Evolutionary conservation across 225 moss, liverwort and hornwort genomes (phyloP).

Genomic region (Antitrichia curtipendula): DNA sequence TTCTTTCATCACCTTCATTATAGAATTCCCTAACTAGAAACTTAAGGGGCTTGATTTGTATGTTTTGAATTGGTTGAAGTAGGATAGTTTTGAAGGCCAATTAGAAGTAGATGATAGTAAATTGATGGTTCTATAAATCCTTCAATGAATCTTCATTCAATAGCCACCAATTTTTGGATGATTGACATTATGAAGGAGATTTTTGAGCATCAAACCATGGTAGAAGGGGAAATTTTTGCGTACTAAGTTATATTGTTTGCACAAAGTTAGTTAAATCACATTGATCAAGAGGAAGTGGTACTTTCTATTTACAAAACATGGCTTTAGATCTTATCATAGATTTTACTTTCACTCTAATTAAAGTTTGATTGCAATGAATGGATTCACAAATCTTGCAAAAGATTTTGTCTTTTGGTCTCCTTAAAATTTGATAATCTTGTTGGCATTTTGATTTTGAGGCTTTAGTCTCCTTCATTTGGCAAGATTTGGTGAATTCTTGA

Average conservation of each 20-base stretch:
- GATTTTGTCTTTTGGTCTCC: neutral
- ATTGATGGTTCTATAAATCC: neutral
- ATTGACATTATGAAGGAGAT: neutral
- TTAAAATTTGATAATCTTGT: neutral
- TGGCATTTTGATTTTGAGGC: neutral
- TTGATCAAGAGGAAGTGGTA: neutral
- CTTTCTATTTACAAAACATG: fast-evolving
- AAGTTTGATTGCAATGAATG: neutral
- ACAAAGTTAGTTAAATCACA: neutral
- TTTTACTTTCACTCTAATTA: neutral
- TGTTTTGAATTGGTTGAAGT: neutral
- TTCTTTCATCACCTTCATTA: neutral
- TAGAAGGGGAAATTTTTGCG: neutral
- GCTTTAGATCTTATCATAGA: neutral
- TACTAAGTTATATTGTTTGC: neutral
- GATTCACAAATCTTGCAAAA: fast-evolving
- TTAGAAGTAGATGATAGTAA: neutral
- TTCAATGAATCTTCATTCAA: neutral
- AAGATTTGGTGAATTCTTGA: neutral
- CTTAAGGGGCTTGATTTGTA: neutral
- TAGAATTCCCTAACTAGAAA: too few relatives aligned
- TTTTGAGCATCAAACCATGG: too few relatives aligned
- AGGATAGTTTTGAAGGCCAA: neutral
- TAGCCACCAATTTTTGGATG: neutral
- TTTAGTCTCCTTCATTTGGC: neutral